Evolutionary conservation across 164 flowering plant genomes (phyloP).

Genomic region (Berberis thunbergii): DNA sequence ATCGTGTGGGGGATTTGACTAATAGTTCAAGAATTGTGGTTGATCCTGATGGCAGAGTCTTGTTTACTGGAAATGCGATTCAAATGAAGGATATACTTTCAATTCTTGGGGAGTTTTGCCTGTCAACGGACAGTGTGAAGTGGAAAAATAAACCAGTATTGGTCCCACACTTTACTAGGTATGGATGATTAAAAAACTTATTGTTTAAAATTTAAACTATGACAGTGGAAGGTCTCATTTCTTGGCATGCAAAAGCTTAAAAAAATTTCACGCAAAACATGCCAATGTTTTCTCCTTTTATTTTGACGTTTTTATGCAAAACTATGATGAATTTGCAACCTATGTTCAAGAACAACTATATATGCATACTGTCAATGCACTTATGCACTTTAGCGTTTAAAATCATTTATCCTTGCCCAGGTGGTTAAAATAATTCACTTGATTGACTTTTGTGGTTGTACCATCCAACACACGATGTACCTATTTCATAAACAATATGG

Average conservation of each 20-base stretch:
- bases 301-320: too few species aligned
- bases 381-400: too few species aligned
- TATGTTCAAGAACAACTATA: too few species aligned
- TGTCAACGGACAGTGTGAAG: slow-evolving; percentile 27
- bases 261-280: too few species aligned
- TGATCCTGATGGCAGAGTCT: slow-evolving; percentile 37
- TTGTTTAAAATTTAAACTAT: background rate
- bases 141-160: slow-evolving; percentile 32
- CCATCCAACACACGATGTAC: too few species aligned
- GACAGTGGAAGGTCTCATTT: background rate
- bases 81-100: slow-evolving; percentile 62
- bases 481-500: too few species aligned
- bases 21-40: slow-evolving; percentile 27
- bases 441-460: too few species aligned
- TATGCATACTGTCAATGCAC: too few species aligned
- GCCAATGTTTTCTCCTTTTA: too few species aligned
- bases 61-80: slow-evolving; percentile 25
- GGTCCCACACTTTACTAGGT: slow-evolving; percentile 70
- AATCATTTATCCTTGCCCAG: too few species aligned
- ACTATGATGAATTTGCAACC: too few species aligned
- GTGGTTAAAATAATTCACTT: too few species aligned
- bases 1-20: slow-evolving; percentile 36
- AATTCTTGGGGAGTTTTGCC: slow-evolving; percentile 45
- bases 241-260: background rate
- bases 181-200: slow-evolving; percentile 6